phyloP scores from a whole-genome alignment of 495 filamentous ascomycete species.

The Paragyromitra xinjiangensis region DNA sequence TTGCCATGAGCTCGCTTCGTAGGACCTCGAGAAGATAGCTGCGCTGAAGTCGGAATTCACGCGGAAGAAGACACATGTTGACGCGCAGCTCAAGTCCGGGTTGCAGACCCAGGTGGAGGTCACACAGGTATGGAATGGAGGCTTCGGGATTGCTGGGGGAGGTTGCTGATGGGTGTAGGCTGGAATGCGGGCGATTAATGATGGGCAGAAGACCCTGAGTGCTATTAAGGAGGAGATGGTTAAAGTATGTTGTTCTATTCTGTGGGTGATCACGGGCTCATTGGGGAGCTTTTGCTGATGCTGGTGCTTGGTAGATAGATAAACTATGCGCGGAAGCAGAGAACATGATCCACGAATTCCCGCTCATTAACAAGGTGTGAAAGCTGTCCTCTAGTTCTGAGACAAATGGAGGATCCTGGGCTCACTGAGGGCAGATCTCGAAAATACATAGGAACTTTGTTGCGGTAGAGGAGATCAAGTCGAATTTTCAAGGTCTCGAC shows the following conservation, averaged over 20 bases:
- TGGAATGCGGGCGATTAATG: conserved; percentile 83
- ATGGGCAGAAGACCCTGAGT: conserved; percentile 86
- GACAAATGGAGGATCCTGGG: neutral
- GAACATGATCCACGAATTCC: conserved; percentile 95
- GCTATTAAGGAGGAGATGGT: conserved; percentile 96
- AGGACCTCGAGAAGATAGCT: conserved; percentile 94
- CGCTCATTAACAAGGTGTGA: conserved; percentile 85
- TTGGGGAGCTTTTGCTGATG: neutral
- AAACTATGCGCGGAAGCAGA: conserved; percentile 95
- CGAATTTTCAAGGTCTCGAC: conserved; percentile 84
- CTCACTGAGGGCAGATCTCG: conserved; percentile 61
- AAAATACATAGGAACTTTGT: conserved; percentile 95
- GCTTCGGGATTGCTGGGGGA: neutral
- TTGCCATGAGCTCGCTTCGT: conserved; percentile 23
- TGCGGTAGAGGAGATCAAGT: conserved; percentile 89
- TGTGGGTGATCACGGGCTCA: neutral
- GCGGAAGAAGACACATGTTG: conserved; percentile 90
- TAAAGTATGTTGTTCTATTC: conserved; percentile 61
- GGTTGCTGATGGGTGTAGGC: conserved; percentile 58
- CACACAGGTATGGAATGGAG: conserved; percentile 67
- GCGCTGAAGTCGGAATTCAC: conserved; percentile 89
- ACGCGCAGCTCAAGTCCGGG: conserved; percentile 85
- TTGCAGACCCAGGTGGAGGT: conserved; percentile 90
- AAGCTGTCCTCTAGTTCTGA: neutral
- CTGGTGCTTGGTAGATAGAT: conserved; percentile 70